Conservation (phyloP, 805 yeast genomes). For the Ogataea angusta region DNA sequence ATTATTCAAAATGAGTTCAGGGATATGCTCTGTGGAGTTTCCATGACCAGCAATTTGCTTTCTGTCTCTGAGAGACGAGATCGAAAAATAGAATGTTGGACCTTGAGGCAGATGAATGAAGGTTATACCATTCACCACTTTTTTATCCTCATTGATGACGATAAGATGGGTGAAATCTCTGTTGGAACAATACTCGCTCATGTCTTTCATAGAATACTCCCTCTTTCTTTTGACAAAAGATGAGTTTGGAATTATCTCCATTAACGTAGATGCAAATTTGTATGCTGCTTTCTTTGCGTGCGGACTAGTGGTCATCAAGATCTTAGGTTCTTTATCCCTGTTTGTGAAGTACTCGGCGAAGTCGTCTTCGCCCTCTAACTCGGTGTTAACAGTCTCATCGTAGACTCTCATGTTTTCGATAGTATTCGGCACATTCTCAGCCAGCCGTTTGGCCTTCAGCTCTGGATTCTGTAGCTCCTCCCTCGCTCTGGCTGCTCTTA, state of each 20-base stretch:
- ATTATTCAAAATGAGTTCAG: slow-evolving; percentile 89
- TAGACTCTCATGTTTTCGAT: slow-evolving; percentile 79
- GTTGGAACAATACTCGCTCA: slow-evolving; percentile 76
- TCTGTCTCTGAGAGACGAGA: slow-evolving; percentile 73
- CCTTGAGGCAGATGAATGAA: slow-evolving; percentile 94
- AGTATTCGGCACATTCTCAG: slow-evolving; percentile 75
- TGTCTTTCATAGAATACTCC: slow-evolving; percentile 81
- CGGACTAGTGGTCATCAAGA: slow-evolving; percentile 84
- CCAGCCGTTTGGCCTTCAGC: slow-evolving; percentile 72
- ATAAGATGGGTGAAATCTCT: slow-evolving; percentile 85
- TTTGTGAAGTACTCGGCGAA: slow-evolving; percentile 55
- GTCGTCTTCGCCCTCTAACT: slow-evolving; percentile 61
- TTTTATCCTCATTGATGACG: slow-evolving; percentile 92
- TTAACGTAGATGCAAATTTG: slow-evolving; percentile 81
- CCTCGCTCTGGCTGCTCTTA: slow-evolving; percentile 78
- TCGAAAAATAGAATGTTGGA: slow-evolving; percentile 88
- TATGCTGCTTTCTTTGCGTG: slow-evolving; percentile 84
- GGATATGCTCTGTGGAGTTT: slow-evolving; percentile 82
- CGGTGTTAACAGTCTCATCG: slow-evolving; percentile 74
- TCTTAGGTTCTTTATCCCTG: slow-evolving; percentile 67
- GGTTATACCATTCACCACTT: slow-evolving; percentile 85
- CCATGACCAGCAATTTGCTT: slow-evolving; percentile 85
- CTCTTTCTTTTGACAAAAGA: slow-evolving; percentile 85
- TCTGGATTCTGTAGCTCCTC: slow-evolving; percentile 84
- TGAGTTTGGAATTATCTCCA: slow-evolving; percentile 81